Evolutionary conservation across 176 grass and related monocot genomes (phyloP).

Genomic region (Secale cereale): DNA sequence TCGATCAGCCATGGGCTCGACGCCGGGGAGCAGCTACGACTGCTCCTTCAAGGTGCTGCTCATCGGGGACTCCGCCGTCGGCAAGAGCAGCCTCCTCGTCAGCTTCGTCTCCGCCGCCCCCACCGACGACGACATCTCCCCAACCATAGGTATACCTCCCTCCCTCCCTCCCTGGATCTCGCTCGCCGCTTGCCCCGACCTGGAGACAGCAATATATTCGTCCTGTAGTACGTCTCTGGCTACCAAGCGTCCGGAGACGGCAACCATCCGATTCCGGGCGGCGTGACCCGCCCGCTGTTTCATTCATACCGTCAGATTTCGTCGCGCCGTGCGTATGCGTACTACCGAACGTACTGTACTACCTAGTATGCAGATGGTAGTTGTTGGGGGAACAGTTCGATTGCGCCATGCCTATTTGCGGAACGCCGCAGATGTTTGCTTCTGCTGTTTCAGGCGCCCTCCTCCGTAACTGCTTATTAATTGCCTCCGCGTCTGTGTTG

Average conservation of each 20-base stretch:
- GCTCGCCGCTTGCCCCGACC: neutral
- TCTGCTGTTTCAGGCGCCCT: neutral
- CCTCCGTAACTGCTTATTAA: neutral
- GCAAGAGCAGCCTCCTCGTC: constrained; percentile 96
- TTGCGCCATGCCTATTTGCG: neutral
- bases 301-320: neutral
- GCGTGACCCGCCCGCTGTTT: neutral
- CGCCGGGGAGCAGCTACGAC: constrained; percentile 49
- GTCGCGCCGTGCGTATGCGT: neutral
- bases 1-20: constrained; percentile 29
- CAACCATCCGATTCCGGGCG: too few species aligned
- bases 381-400: neutral
- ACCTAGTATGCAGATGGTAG: too few species aligned
- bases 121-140: constrained; percentile 47
- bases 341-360: too few species aligned
- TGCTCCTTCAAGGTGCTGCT: constrained; percentile 93
- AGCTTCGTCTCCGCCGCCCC: constrained; percentile 74
- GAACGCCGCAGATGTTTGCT: neutral
- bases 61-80: constrained; percentile 93
- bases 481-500: neutral
- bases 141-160: constrained; percentile 67
- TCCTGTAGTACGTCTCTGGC: neutral
- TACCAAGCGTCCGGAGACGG: too few species aligned
- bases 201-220: neutral
- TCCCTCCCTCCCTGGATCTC: constrained; percentile 19